Evolutionary conservation across 164 flowering plant species (phyloP).

Genomic region (Vitis amurensis): DNA sequence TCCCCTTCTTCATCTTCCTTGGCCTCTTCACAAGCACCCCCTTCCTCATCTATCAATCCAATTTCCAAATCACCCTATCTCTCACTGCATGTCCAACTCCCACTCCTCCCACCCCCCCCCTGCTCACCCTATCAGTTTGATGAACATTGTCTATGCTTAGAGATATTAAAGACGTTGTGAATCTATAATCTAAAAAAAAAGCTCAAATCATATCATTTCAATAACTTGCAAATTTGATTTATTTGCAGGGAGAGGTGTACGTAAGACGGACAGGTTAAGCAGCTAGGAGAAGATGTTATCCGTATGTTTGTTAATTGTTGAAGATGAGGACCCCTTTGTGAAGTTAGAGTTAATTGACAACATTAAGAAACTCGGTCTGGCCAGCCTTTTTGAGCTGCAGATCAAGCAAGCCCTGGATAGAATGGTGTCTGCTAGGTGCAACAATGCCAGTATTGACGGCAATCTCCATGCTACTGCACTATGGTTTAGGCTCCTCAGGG

Average conservation of each 20-base stretch:
- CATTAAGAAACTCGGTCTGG: constrained; percentile 29
- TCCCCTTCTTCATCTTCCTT: too few species aligned
- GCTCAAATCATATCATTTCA: too few species aligned
- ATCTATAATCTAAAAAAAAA: too few species aligned
- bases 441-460: background rate
- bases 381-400: constrained; percentile 25
- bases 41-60: too few species aligned
- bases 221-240: background rate
- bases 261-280: constrained; percentile 1
- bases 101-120: too few species aligned
- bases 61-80: too few species aligned
- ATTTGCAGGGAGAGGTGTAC: constrained; percentile 23
- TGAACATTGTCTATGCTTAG: too few species aligned
- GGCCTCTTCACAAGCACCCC: too few species aligned
- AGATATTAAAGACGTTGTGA: too few species aligned
- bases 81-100: too few species aligned
- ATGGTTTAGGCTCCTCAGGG: constrained; percentile 35
- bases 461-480: constrained; percentile 24
- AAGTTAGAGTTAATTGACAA: constrained; percentile 32
- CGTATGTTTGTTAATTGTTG: constrained; percentile 2
- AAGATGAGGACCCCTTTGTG: constrained; percentile 4
- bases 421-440: background rate
- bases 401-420: constrained; percentile 17
- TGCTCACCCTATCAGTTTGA: too few species aligned
- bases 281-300: constrained; percentile 16